Evolutionary conservation across 2,329 filamentous ascomycete genomes (phyloP), one percentile per base, ranked within the genome.

Genomic region (Xylariaceae sp.): DNA sequence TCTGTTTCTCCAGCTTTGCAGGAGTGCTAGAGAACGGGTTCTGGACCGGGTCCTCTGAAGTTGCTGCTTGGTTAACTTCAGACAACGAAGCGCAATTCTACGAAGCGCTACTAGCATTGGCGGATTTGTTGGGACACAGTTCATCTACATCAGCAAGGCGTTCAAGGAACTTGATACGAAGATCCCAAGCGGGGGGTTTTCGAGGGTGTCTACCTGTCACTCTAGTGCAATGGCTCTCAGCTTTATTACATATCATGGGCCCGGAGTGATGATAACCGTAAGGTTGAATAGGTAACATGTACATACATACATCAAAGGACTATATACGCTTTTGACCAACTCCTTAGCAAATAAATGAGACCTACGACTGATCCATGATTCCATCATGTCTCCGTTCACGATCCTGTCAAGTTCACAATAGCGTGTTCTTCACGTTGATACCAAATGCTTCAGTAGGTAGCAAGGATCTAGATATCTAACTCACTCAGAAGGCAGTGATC

Each of bases 401-500:
- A 34, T 34, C 13, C 32, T 34, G 10, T 12, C 32, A 13, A 34
- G 32, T 13, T 15, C 3, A 26, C 26, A 26, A 26, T 26, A 8
- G 26, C 26, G 4, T 26, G 26, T 8, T 26, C 26, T 26, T 26
- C 26, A 4, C 26, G 26, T 26, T 26, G 26, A 8, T 5, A 26
- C 26, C 26, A 4, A 4, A 26, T 8, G 8, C 26, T 8, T 26
- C n/a, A n/a, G n/a, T n/a, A n/a, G n/a, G n/a, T n/a, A n/a, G n/a
- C n/a, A n/a, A n/a, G n/a, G n/a, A n/a, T n/a, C n/a, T n/a, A n/a
- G n/a, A n/a, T n/a, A n/a, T n/a, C 26, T 8, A 8, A 26, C 26
- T 49, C 42, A 45, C 26, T 37, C 48, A 7, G 32, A 3, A 37
- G 57, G 57, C 12, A 57, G 16, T 30, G 37, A 47, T 13, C 32